These are phyloP conservation scores for Euphorbia schlechtendalii DNA, from an alignment of 441 rosid species.

Conservation along the genomic window DNA sequence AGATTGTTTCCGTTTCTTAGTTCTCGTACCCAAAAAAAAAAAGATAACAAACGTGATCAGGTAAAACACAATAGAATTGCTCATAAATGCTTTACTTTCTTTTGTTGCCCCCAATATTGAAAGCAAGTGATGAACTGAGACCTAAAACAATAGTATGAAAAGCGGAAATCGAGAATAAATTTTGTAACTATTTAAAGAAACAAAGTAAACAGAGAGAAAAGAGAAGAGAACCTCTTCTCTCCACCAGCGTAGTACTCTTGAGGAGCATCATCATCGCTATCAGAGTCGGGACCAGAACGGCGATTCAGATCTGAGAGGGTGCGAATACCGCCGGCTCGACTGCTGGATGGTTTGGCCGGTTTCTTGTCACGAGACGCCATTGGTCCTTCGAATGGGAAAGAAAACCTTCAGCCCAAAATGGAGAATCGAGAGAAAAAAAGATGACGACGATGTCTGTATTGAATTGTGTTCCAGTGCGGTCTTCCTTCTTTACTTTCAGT, in stretches of 20 bases:
- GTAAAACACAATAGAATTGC: background rate
- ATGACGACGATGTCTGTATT: background rate
- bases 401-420: background rate
- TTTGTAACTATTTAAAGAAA: too few species aligned
- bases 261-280: constrained; percentile 81
- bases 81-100: background rate
- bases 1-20: background rate
- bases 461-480: too few species aligned
- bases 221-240: constrained; percentile 56
- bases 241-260: constrained; percentile 95
- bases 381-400: background rate
- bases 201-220: background rate
- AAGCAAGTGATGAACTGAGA: background rate
- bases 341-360: constrained; percentile 52
- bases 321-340: constrained; percentile 58
- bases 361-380: constrained; percentile 87
- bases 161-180: background rate
- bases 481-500: too few species aligned
- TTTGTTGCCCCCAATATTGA: background rate
- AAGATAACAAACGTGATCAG: background rate
- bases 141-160: background rate
- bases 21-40: background rate
- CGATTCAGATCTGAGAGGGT: constrained; percentile 90
- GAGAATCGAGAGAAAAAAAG: background rate
- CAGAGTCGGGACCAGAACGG: constrained; percentile 69